Evolutionary conservation across 73 alveolate genomes (phyloP).

Genomic region (Tetrahymena borealis): DNA sequence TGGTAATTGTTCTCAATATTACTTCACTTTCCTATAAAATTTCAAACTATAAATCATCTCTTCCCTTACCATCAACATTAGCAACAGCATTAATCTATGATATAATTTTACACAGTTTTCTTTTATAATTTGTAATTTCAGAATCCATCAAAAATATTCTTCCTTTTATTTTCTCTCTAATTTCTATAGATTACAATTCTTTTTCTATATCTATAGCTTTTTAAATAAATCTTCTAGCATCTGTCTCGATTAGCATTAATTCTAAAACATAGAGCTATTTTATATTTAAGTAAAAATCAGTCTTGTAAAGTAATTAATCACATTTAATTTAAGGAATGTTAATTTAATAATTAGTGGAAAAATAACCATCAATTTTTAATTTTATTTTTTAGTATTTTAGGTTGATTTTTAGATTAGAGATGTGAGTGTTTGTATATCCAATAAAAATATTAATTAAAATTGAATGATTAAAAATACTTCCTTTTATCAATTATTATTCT

Average conservation of each 20-base stretch:
- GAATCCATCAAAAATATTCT: slow-evolving; percentile 44
- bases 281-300: slow-evolving; percentile 16
- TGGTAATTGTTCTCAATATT: slow-evolving; percentile 63
- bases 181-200: slow-evolving; percentile 74
- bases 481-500: too few relatives aligned
- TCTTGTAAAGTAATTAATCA: too few relatives aligned
- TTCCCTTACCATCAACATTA: slow-evolving; percentile 92
- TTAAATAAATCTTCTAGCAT: slow-evolving; percentile 81
- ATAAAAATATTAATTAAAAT: too few relatives aligned
- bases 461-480: too few relatives aligned
- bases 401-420: too few relatives aligned
- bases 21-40: slow-evolving; percentile 87
- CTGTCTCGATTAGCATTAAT: slow-evolving; percentile 88
- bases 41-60: slow-evolving; percentile 82
- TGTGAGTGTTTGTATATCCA: too few relatives aligned
- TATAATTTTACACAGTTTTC: slow-evolving; percentile 68
- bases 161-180: slow-evolving; percentile 81
- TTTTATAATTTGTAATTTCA: slow-evolving; percentile 40
- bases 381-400: too few relatives aligned
- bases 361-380: too few relatives aligned
- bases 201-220: slow-evolving; percentile 91
- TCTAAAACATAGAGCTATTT: slow-evolving; percentile 84
- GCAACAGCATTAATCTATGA: slow-evolving; percentile 89
- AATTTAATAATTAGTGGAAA: too few relatives aligned
- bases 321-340: too few relatives aligned